Conservation (phyloP, 2,329 filamentous ascomycete genomes). For the Tolypocladium ovalisporum region DNA sequence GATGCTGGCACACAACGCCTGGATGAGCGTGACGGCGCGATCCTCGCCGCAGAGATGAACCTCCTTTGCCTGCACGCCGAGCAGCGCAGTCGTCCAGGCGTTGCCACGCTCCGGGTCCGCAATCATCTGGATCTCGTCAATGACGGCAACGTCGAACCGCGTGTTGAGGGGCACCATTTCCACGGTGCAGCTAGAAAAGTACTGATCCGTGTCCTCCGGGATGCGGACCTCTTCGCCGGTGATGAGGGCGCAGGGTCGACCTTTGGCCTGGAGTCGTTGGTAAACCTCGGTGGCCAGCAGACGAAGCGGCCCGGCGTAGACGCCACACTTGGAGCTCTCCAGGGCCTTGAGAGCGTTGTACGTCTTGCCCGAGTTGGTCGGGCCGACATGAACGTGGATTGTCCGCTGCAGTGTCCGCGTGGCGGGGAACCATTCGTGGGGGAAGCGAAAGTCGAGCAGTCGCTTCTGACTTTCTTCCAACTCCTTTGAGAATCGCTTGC, state of each 20-base stretch:
- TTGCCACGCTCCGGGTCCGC: constrained; percentile 68
- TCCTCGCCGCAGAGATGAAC: constrained; percentile 90
- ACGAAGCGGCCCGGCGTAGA: constrained; percentile 84
- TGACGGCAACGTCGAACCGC: constrained; percentile 76
- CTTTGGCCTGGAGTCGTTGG: constrained; percentile 69
- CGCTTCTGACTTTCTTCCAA: constrained; percentile 49
- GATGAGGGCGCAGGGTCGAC: constrained; percentile 64
- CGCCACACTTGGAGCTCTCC: constrained; percentile 62
- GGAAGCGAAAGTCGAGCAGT: constrained; percentile 76
- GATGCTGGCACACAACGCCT: constrained; percentile 63
- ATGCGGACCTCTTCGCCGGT: constrained; percentile 84
- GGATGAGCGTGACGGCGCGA: constrained; percentile 67
- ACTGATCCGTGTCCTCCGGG: constrained; percentile 44
- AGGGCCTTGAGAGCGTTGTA: constrained; percentile 84
- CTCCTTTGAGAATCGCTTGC: constrained; percentile 42
- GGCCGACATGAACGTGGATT: constrained; percentile 87
- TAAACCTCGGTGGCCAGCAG: constrained; percentile 93
- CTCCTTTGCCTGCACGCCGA: constrained; percentile 80
- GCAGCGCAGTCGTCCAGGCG: constrained; percentile 86
- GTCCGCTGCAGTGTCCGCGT: constrained; percentile 72
- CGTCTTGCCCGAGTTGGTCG: constrained; percentile 97
- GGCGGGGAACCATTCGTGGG: constrained; percentile 83
- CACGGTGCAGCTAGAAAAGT: constrained; percentile 79
- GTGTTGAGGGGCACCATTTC: constrained; percentile 62
- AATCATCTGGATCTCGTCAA: constrained; percentile 99